Base-by-base conservation (phyloP, 2,329 filamentous ascomycete genomes). In the Aspergillus chevalieri region DNA sequence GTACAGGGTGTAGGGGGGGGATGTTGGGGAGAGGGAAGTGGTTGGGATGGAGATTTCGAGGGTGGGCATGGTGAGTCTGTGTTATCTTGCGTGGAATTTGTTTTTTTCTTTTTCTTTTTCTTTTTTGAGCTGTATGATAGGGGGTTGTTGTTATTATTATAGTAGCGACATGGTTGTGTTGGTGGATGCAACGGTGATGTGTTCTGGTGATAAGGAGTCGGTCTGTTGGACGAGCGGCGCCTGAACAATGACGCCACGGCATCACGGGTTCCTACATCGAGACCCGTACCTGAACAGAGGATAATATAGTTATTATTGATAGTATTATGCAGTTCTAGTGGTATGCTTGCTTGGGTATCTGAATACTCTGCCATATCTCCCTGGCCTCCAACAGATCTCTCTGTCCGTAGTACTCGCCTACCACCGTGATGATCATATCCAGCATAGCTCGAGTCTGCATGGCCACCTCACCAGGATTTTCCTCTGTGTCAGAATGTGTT, bases 341-440 rank as follows among this genome's bases (percentile, higher is more conserved):
- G 4, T 49, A 46, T 34, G n/a, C 19, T 22, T n/a, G 36, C 22
- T 60, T 15, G 34, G 34, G 34, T 36, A 36, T 36, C 14, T 28
- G 12, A 30, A 4, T 30, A 12, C 10, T 61, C 33, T 62, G 55
- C 77, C 79, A 82, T 15, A 70, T 51, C 51, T 85, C 80, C 50
- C 89, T 80, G 53, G 85, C 87, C 60, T 87, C 83, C 44, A 96
- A 78, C 54, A 96, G 70, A 68, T 97, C 92, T 56, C 85, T 79
- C 70, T 97, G 92, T 1, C 92, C 90, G 69, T 91, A 97, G 57
- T 87, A 83, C 70, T 95, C 90, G 59, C 89, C 91, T 44, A 87
- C 85, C 33, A 96, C 79, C 0, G 88, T 93, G 57, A 96, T 75
- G 47, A 96, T 88, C 89, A 95, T 95, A 70, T 94, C 91, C 30